Evolutionary conservation across 345 rosid species (phyloP).

Genomic region (Boechera divaricarpa): DNA sequence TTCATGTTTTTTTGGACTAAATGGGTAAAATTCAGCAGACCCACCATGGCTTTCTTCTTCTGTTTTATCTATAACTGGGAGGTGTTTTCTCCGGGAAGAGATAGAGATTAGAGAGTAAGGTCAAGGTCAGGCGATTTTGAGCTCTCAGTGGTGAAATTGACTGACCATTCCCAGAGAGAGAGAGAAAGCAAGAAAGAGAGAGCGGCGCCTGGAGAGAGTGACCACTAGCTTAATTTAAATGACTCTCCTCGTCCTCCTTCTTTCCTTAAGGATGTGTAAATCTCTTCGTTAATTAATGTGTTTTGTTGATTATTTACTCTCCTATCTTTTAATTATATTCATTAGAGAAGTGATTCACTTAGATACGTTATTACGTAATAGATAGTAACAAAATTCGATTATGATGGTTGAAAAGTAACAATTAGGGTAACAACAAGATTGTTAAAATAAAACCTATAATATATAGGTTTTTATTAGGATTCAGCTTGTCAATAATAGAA

Average conservation of each 20-base stretch:
- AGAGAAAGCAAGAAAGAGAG: constrained; percentile 32
- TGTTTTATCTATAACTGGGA: neutral
- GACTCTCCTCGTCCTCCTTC: neutral
- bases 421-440: neutral
- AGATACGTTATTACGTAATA: neutral
- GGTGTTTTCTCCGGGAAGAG: constrained; percentile 15
- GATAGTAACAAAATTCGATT: neutral
- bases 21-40: neutral
- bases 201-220: constrained; percentile 70
- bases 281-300: constrained; percentile 14
- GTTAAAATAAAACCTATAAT: neutral
- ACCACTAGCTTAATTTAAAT: constrained; percentile 32
- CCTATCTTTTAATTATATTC: neutral
- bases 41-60: constrained; percentile 46
- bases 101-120: constrained; percentile 3
- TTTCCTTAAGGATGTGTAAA: neutral
- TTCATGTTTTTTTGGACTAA: neutral
- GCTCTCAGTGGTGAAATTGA: constrained; percentile 42
- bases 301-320: neutral
- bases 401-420: neutral
- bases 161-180: constrained; percentile 45
- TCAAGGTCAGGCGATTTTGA: constrained; percentile 37
- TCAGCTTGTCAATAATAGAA: neutral
- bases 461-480: neutral
- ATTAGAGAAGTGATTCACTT: constrained; percentile 4